Evolutionary conservation across 2,329 filamentous ascomycete species (phyloP).

Genomic region (Ophiosphaerella korrae): DNA sequence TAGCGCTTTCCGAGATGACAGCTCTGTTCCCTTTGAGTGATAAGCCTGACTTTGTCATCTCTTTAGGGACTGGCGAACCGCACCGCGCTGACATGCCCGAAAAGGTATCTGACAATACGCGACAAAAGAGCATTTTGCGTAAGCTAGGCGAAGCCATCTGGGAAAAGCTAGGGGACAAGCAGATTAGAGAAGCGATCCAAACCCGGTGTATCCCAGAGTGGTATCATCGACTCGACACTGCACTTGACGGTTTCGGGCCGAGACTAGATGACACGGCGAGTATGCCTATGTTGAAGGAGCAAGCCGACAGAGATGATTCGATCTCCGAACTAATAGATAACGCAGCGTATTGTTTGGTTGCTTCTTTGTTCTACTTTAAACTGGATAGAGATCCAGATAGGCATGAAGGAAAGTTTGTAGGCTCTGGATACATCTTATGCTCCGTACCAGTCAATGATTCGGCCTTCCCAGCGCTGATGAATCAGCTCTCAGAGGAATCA

Average conservation of each 20-base stretch:
- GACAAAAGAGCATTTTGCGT: slow-evolving; percentile 14
- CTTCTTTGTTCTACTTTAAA: slow-evolving; percentile 25
- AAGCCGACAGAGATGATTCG: too few species aligned
- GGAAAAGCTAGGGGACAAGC: slow-evolving; percentile 19
- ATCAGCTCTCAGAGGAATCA: not conserved
- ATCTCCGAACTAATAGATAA: too few species aligned
- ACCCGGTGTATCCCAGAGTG: not conserved
- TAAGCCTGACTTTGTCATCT: slow-evolving; percentile 27
- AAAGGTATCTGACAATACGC: slow-evolving; percentile 10
- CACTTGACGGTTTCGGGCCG: not conserved
- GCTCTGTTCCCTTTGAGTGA: slow-evolving; percentile 15
- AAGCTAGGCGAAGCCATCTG: slow-evolving; percentile 9
- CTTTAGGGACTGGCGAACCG: slow-evolving; percentile 19
- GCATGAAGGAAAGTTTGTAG: slow-evolving; percentile 14
- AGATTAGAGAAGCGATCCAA: slow-evolving; percentile 15
- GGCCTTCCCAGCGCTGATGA: slow-evolving; percentile 1
- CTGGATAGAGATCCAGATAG: slow-evolving; percentile 13
- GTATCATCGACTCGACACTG: slow-evolving; percentile 5
- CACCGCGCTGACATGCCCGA: slow-evolving; percentile 1
- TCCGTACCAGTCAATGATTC: slow-evolving; percentile 5
- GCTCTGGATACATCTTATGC: slow-evolving; percentile 7
- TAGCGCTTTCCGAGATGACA: slow-evolving; percentile 17
- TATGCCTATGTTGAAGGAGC: too few species aligned
- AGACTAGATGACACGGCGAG: too few species aligned
- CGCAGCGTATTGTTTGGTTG: slow-evolving; percentile 9